phyloP scores from a whole-genome alignment of 2,329 filamentous ascomycete species.

The Clonostachys rhizophaga region DNA sequence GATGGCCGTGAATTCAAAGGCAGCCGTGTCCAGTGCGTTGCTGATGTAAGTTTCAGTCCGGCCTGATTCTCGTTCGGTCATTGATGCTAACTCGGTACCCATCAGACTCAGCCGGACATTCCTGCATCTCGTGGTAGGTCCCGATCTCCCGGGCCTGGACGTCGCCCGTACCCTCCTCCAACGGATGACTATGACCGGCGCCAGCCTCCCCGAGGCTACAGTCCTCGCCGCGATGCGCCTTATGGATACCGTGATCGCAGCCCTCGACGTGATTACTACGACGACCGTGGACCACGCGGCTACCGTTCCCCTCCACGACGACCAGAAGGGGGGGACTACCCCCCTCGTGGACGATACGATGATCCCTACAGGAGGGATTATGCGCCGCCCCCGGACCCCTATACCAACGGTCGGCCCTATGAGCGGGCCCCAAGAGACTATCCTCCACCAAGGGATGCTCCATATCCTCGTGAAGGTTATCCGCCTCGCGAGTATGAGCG shows the following conservation, averaged over 20 bases:
- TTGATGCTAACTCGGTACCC: conserved; percentile 4
- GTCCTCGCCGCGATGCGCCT: conserved; percentile 65
- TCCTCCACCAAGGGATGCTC: conserved; percentile 31
- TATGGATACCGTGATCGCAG: conserved; percentile 86
- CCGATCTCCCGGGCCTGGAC: conserved; percentile 65
- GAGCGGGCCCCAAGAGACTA: conserved; percentile 49
- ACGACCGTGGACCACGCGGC: conserved; percentile 60
- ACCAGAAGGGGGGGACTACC: conserved; percentile 72
- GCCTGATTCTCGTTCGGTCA: conserved; percentile 7
- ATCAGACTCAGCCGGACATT: conserved; percentile 74
- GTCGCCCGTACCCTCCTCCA: conserved; percentile 45
- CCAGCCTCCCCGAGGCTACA: conserved; percentile 73
- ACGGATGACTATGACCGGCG: conserved; percentile 82
- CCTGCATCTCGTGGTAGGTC: conserved; percentile 68
- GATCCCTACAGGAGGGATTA: conserved; percentile 73
- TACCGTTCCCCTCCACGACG: conserved; percentile 79
- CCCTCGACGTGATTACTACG: conserved; percentile 82
- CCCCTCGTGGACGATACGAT: conserved; percentile 60
- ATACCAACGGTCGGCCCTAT: conserved; percentile 51
- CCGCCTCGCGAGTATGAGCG: conserved; percentile 43
- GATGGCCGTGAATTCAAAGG: conserved; percentile 93
- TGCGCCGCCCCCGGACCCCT: conserved; percentile 57
- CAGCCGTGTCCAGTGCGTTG: conserved; percentile 75
- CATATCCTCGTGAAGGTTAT: conserved; percentile 34
- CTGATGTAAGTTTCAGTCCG: conserved; percentile 63